phyloP scores from a whole-genome alignment of 495 filamentous ascomycete genomes.

The Amphirosellinia nigrospora region DNA sequence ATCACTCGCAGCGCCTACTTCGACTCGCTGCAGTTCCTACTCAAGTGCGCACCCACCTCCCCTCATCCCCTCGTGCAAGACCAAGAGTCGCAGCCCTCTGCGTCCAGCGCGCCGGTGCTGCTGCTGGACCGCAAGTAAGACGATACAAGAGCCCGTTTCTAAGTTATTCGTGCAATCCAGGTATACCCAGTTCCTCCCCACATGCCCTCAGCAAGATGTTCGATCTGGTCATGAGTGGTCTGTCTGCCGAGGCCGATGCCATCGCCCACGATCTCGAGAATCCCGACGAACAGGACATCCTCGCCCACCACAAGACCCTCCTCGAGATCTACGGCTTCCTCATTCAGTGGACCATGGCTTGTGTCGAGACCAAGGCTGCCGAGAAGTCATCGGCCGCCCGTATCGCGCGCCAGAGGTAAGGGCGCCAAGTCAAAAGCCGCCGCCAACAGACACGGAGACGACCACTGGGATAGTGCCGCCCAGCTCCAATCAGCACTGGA shows the following conservation, averaged over 20 bases:
- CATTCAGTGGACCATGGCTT: slow-evolving; percentile 91
- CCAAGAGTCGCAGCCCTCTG: slow-evolving; percentile 1
- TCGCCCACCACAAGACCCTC: slow-evolving; percentile 84
- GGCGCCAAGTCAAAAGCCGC: slow-evolving; percentile 70
- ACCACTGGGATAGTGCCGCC: slow-evolving; percentile 82
- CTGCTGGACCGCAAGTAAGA: slow-evolving; percentile 17
- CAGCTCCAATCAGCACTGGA: slow-evolving; percentile 90
- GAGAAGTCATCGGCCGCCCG: slow-evolving; percentile 80
- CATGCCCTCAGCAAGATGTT: slow-evolving; percentile 89
- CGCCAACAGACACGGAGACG: slow-evolving; percentile 63
- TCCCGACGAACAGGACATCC: slow-evolving; percentile 81
- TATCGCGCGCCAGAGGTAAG: slow-evolving; percentile 77
- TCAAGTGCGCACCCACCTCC: slow-evolving; percentile 88
- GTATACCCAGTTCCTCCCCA: slow-evolving; percentile 80
- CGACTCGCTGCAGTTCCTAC: slow-evolving; percentile 91
- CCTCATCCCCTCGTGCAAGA: slow-evolving; percentile 46
- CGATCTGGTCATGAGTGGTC: slow-evolving; percentile 87
- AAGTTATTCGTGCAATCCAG: slow-evolving; percentile 74
- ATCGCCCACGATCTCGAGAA: slow-evolving; percentile 85
- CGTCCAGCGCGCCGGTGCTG: not conserved
- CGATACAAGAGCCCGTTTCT: slow-evolving; percentile 52
- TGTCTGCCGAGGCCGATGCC: slow-evolving; percentile 90
- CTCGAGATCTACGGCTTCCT: slow-evolving; percentile 96
- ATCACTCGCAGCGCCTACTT: slow-evolving; percentile 78
- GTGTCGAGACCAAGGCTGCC: slow-evolving; percentile 89